Conservation (phyloP, 2,329 filamentous ascomycete species). For the Cylindrodendrum hubeiense region DNA sequence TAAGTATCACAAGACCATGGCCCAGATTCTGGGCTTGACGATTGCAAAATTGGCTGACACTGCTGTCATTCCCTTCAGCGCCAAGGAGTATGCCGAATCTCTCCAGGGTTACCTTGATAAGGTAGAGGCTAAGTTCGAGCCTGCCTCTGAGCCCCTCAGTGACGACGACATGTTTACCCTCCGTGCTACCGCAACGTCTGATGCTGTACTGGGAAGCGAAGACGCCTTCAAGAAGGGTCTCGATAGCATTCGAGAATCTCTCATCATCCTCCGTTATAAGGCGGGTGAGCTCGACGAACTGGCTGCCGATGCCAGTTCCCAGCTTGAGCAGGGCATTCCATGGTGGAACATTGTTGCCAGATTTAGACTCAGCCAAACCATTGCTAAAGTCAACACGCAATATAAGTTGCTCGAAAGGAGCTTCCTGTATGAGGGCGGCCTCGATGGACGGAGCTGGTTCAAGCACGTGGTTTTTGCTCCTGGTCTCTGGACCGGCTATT, state of each 20-base stretch:
- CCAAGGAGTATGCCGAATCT: slow-evolving; percentile 72
- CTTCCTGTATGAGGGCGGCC: slow-evolving; percentile 80
- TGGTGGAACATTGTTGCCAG: slow-evolving; percentile 85
- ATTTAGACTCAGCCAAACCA: slow-evolving; percentile 71
- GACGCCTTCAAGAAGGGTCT: slow-evolving; percentile 56
- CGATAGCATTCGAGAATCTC: slow-evolving; percentile 52
- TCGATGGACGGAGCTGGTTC: slow-evolving; percentile 88
- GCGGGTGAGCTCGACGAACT: slow-evolving; percentile 60
- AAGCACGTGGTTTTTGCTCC: slow-evolving; percentile 96
- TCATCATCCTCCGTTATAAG: slow-evolving; percentile 53
- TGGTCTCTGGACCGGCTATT: slow-evolving; percentile 91
- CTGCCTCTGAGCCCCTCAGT: slow-evolving; percentile 33
- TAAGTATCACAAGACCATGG: slow-evolving; percentile 74
- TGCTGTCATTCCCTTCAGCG: slow-evolving; percentile 73
- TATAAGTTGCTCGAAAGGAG: slow-evolving; percentile 88
- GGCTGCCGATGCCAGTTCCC: slow-evolving; percentile 56
- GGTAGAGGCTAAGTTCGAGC: slow-evolving; percentile 62
- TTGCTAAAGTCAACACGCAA: slow-evolving; percentile 78
- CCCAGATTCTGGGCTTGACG: slow-evolving; percentile 74
- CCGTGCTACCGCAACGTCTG: slow-evolving; percentile 42
- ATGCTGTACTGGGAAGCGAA: slow-evolving; percentile 50
- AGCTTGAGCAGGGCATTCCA: slow-evolving; percentile 68
- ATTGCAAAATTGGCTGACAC: slow-evolving; percentile 72
- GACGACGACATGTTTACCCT: slow-evolving; percentile 48
- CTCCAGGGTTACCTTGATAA: slow-evolving; percentile 65